Evolutionary conservation across 1,284 basidiomycete genomes (phyloP).

Genomic region (Takashimella koratensis): DNA sequence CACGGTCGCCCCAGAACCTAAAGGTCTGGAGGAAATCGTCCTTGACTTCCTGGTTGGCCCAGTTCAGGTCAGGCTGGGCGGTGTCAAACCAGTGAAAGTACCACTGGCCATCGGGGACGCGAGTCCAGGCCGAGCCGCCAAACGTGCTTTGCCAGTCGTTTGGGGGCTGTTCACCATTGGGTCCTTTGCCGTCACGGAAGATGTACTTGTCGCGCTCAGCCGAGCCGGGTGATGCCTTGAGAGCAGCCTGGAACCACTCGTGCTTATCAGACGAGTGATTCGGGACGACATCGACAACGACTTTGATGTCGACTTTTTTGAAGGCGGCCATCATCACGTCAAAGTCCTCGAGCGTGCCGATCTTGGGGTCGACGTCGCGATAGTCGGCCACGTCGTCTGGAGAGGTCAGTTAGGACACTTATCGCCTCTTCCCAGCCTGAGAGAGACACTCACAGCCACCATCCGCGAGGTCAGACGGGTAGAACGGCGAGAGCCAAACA

Average conservation of each 20-base stretch:
- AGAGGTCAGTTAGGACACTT: too few relatives aligned
- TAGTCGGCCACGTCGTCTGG: constrained; percentile 69
- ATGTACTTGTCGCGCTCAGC: constrained; percentile 71
- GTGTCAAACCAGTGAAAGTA: constrained; percentile 68
- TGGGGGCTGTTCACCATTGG: constrained; percentile 57
- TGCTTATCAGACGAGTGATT: constrained; percentile 77
- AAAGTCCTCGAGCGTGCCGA: constrained; percentile 70
- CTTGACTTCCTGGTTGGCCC: constrained; percentile 64
- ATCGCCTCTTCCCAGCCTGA: neutral
- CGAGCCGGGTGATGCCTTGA: constrained; percentile 56
- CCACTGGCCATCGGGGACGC: constrained; percentile 63
- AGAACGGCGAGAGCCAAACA: constrained; percentile 72
- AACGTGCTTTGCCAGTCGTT: constrained; percentile 71
- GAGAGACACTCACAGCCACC: constrained; percentile 54
- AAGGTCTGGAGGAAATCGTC: constrained; percentile 64
- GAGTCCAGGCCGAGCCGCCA: constrained; percentile 70
- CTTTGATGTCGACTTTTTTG: constrained; percentile 65
- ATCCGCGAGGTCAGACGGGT: constrained; percentile 64
- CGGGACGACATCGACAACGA: constrained; percentile 76
- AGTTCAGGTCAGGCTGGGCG: constrained; percentile 75
- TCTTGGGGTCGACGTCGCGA: constrained; percentile 64
- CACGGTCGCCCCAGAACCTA: constrained; percentile 68
- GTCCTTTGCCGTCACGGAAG: constrained; percentile 58
- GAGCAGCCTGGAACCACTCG: constrained; percentile 67
- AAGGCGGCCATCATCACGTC: constrained; percentile 60